Conservation (phyloP, 148 eudicot genomes). For the Rhododendron vialii region DNA sequence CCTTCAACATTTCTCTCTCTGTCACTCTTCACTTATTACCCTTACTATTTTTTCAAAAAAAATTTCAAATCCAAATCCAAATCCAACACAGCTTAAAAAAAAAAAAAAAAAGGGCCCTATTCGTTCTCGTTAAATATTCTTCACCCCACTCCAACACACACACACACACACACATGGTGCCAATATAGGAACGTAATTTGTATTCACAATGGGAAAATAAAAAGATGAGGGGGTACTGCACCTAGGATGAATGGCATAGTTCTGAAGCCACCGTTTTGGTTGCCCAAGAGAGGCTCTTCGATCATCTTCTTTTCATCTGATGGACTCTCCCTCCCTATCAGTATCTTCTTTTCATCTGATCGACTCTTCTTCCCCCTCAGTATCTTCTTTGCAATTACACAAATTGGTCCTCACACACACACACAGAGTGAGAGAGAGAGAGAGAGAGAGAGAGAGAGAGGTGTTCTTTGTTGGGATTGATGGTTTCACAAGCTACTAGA, state of each 20-base stretch:
- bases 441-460: too few relatives aligned
- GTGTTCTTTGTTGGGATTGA: not conserved
- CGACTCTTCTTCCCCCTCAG: not conserved
- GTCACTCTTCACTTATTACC: too few relatives aligned
- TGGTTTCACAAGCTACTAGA: not conserved
- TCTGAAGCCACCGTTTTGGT: conserved; percentile 33
- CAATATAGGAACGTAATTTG: not conserved
- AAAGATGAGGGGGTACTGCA: not conserved
- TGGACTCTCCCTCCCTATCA: not conserved
- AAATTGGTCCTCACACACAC: not conserved
- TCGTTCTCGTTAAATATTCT: not conserved
- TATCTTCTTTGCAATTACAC: not conserved
- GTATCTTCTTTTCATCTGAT: not conserved
- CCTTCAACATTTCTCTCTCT: too few relatives aligned
- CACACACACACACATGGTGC: not conserved
- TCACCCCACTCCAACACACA: too few relatives aligned
- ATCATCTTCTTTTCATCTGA: conserved; percentile 9
- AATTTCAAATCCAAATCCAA: too few relatives aligned
- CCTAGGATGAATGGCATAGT: conserved; percentile 34
- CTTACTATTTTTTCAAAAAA: too few relatives aligned
- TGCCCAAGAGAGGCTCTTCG: conserved; percentile 20
- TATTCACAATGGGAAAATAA: not conserved
- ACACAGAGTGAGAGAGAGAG: not conserved
- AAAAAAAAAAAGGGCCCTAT: not conserved
- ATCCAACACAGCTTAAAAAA: too few relatives aligned